Base-by-base conservation (phyloP, 2,329 filamentous ascomycete species). In the Podosphaera aphanis region DNA sequence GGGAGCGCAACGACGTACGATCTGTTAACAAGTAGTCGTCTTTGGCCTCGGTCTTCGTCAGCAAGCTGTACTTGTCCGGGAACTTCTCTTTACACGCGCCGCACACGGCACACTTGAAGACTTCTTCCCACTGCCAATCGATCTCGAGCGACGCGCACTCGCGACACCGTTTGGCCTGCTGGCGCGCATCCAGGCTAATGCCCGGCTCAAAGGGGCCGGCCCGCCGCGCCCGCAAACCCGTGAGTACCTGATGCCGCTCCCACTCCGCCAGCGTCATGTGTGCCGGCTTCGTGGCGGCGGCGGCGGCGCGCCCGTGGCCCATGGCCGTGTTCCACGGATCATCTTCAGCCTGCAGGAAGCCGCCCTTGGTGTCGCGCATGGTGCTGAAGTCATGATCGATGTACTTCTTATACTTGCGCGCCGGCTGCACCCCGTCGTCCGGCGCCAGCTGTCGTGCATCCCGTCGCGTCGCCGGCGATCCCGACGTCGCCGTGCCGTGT, bases 341-440 rank as follows among this genome's bases (percentile, higher is more conserved):
- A 58, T 98, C 90, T 50, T 88, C 82, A 1, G 74, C 71, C n/a
- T 79, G 82, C 52, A 98, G 63, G 62, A 98, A 98, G 0, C 90
- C 90, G 50, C 90, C 90, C 59, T 94, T 94, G 0, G 88, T 95
- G 61, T 98, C 90, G 5, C 80, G 92, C 85, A 98, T 95, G 63
- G 88, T 81, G 59, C 82, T 88, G 63, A 98, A 90, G 61, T 98
- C 90, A 64, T 94, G 95, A 59, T 98, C 90, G 57, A 98, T 86
- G 59, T 81, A 95, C 60, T 90, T 88, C 49, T 82, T 76, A 54
- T 95, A 94, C 57, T 92, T 94, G 56, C 77, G 74, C 35, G 83
- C 83, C 0, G 88, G 79, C 46, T 76, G 77, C 43, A 55, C 54
- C 2, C 48, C 49, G 7, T 53, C 51, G 25, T 54, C 51, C 19